phyloP scores from a whole-genome alignment of 1,284 basidiomycete genomes.

The Apiotrichum siamense region DNA sequence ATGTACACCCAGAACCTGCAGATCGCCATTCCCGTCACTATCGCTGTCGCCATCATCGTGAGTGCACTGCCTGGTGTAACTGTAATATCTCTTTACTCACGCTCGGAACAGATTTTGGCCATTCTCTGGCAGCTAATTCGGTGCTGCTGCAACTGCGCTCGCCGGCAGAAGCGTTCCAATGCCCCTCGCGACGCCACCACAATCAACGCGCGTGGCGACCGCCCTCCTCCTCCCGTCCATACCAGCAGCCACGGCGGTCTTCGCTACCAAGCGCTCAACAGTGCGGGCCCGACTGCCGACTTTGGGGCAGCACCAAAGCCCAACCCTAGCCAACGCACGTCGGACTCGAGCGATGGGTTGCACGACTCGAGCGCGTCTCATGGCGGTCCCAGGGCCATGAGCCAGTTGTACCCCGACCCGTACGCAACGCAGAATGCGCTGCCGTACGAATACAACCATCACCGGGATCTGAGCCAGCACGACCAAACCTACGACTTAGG shows the following conservation, averaged over 20 bases:
- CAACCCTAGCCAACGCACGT: not conserved
- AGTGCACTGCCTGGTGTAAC: slow-evolving; percentile 6
- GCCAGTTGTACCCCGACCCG: not conserved
- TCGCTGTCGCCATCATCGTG: slow-evolving; percentile 61
- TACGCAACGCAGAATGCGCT: not conserved
- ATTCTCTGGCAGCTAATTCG: slow-evolving; percentile 16
- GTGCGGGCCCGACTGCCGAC: not conserved
- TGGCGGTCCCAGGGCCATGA: not conserved
- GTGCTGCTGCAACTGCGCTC: slow-evolving; percentile 3
- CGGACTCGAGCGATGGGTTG: not conserved
- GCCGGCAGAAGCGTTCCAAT: not conserved
- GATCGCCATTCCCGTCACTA: slow-evolving; percentile 71
- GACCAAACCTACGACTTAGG: too few relatives aligned
- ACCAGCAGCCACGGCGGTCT: not conserved
- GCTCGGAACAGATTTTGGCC: slow-evolving; percentile 4
- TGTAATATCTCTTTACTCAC: not conserved
- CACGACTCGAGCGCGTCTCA: not conserved
- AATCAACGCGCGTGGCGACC: not conserved
- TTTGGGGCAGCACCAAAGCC: not conserved
- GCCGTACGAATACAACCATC: too few relatives aligned
- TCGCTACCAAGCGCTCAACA: not conserved
- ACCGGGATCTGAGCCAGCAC: too few relatives aligned
- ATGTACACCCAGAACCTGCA: slow-evolving; percentile 73
- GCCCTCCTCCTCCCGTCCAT: not conserved
- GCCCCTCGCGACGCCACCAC: not conserved